A percentile compares a stretch with the other conserved stretches of the same genome.
These are phyloP conservation scores for Plectranthus barbatus DNA, from an alignment of 257 asterid genomes.

Conservation along the genomic window DNA sequence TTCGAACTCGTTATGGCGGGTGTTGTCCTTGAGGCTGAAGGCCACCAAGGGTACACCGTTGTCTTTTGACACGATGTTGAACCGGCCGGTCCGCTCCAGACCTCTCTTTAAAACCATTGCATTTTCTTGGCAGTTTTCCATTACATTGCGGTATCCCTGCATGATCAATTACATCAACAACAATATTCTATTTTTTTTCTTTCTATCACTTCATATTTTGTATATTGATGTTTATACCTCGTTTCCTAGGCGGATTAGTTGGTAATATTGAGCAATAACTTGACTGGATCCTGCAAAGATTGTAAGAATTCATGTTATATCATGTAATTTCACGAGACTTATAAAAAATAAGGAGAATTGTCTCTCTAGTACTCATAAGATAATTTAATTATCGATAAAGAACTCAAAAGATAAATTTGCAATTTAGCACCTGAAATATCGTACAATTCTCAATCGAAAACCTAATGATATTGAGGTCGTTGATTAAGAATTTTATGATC, in stretches of 20 bases:
- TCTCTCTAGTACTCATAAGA: too few species aligned
- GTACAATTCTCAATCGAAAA: too few species aligned
- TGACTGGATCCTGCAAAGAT: constrained; percentile 68
- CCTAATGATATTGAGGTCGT: too few species aligned
- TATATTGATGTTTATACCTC: constrained; percentile 34
- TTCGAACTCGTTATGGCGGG: constrained; percentile 67
- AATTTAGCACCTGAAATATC: too few species aligned
- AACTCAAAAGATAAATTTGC: too few species aligned
- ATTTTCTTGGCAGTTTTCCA: constrained; percentile 83
- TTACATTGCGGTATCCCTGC: constrained; percentile 68
- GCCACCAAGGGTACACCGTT: constrained; percentile 85
- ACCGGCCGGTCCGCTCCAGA: constrained; percentile 60
- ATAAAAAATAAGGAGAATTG: too few species aligned
- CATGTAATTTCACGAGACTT: too few species aligned
- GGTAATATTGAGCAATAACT: constrained; percentile 86
- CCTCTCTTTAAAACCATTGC: constrained; percentile 59
- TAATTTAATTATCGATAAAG: too few species aligned
- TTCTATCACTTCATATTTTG: too few species aligned
- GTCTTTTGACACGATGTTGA: constrained; percentile 71
- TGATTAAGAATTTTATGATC: too few species aligned
- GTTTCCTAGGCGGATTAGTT: constrained; percentile 65
- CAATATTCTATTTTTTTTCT: background rate
- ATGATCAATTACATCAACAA: background rate
- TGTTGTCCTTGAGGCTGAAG: constrained; percentile 70
- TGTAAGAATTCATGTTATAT: background rate